Percentiles rank a stretch among this genome's conserved stretches.
phyloP scores from a whole-genome alignment of 2,329 filamentous ascomycete species.

The Didymella pinodella region DNA sequence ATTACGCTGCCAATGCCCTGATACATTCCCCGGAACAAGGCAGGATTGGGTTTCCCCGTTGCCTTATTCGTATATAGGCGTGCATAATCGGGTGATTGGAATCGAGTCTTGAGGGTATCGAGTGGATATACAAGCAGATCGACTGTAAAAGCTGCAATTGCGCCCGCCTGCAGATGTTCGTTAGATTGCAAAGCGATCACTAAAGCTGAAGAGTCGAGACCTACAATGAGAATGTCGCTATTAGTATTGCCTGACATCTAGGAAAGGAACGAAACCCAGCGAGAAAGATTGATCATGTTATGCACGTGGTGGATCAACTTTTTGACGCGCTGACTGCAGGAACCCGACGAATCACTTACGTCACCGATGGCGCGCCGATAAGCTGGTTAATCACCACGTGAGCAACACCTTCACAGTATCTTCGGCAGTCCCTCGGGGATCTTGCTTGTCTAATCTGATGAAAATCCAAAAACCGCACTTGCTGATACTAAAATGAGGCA shows the following conservation, averaged over 20 bases:
- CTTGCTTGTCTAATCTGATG: constrained; percentile 4
- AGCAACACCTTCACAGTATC: constrained; percentile 8
- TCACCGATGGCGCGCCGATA: constrained; percentile 20
- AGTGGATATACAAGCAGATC: constrained; percentile 87
- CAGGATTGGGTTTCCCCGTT: constrained; percentile 62
- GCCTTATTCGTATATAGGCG: constrained; percentile 68
- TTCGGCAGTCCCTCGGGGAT: constrained; percentile 10
- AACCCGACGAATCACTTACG: constrained; percentile 26
- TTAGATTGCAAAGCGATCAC: neutral
- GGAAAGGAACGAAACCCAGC: neutral
- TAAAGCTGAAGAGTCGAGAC: constrained; percentile 33
- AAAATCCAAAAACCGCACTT: neutral
- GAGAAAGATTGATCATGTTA: constrained; percentile 8
- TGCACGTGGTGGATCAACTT: constrained; percentile 12
- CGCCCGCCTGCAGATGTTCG: constrained; percentile 71
- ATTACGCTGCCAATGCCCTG: constrained; percentile 88
- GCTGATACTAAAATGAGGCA: neutral
- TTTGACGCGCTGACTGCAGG: constrained; percentile 14
- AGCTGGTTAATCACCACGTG: constrained; percentile 5
- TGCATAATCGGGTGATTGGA: constrained; percentile 79
- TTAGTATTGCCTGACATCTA: constrained; percentile 55
- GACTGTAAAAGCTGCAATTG: constrained; percentile 83
- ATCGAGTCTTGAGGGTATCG: constrained; percentile 87
- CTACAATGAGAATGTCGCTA: constrained; percentile 65
- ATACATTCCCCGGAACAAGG: constrained; percentile 77